Base-by-base conservation (phyloP, 1,284 basidiomycete genomes). In the Apiotrichum veenhuisii region DNA sequence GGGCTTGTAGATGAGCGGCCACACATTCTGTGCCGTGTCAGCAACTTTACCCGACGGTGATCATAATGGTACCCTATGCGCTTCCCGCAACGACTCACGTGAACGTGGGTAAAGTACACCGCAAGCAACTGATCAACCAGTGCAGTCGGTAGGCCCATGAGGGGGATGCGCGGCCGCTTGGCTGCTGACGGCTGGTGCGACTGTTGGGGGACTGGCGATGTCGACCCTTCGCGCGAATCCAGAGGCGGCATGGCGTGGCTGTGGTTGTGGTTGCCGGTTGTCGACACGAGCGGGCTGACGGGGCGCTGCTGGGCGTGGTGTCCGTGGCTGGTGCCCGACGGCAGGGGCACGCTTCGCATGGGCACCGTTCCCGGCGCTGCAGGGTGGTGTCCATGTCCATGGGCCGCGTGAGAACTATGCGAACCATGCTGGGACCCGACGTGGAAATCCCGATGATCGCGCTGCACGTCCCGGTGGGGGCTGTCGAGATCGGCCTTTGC, bases 1-100 rank as follows among this genome's bases (percentile, higher is more conserved):
- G 2, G 73, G 68, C 58, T 76, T 76, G 64, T 69, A 73, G 15
- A 76, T 65, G 26, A 76, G 41, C 18, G 74, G 74, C 74, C 74
- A 76, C 30, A 73, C 70, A 58, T 73, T 75, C 71, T 75, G 60
- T 0, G 5, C 17, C 5, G 34, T 3, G 54, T 50, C 20, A 45
- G 54, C 45, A 30, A n/a, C n/a, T 1, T 15, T 15, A 17, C n/a
- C 34, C 15, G 2, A 2, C n/a, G n/a, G n/a, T n/a, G n/a, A n/a
- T n/a, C n/a, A n/a, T n/a, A n/a, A n/a, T n/a, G n/a, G n/a, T n/a
- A n/a, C n/a, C n/a, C n/a, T n/a, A n/a, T n/a, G n/a, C n/a, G n/a
- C n/a, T n/a, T n/a, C n/a, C n/a, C n/a, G n/a, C 3, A 10, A 26
- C 3, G 23, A 50, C 70, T 54, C 42, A 70, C 70, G 36, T 74